Base-by-base conservation (phyloP, 2,329 filamentous ascomycete species). In the Didymosphaeria variabile region DNA sequence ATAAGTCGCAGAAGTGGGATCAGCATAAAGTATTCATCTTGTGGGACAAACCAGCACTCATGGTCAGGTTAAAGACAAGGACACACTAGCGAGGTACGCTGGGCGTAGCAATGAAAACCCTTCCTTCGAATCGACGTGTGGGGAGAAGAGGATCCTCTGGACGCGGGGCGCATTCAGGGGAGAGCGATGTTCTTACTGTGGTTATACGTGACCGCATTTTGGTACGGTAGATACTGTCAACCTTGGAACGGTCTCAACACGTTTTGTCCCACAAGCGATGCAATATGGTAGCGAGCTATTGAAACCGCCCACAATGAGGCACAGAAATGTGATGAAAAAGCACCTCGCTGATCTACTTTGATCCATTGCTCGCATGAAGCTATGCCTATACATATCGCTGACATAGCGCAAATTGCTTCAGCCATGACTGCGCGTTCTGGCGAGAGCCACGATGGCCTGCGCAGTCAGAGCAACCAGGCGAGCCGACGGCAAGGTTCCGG, bases 1-100 rank as follows among this genome's bases (percentile, higher is more conserved):
- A 64, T 12, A 67, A 72, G 50, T 59, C 57, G 15, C 19, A 44
- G 5, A 53, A 64, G 17, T 69, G 64, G 69, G 53, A 61, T 3
- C 47, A 71, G 3, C 77, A 79, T 58, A 70, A 70, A 42, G 67
- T 69, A 3, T 78, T 71, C 34, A 61, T 70, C 3, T 57, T 78
- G 32, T 80, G 78, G 78, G 63, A 68, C 42, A 72, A 75, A 40
- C 64, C 62, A 17, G 55, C 63, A 21, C 49, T 80, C 47, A 70
- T 67, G 64, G 67, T 72, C 13, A 65, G 53, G 23, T 38, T 66
- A 31, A 59, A 1, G 15, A 55, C 19, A 2, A 53, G 62, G 46
- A 50, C 19, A 5, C 47, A 51, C n/a, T 34, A 36, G 42, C 19
- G 19, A 45, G 3, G 8, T 45, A 13, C n/a, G 8, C 19, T 10